phyloP scores from a whole-genome alignment of 306 rosid species.

The Herpetospermum pedunculosum region DNA sequence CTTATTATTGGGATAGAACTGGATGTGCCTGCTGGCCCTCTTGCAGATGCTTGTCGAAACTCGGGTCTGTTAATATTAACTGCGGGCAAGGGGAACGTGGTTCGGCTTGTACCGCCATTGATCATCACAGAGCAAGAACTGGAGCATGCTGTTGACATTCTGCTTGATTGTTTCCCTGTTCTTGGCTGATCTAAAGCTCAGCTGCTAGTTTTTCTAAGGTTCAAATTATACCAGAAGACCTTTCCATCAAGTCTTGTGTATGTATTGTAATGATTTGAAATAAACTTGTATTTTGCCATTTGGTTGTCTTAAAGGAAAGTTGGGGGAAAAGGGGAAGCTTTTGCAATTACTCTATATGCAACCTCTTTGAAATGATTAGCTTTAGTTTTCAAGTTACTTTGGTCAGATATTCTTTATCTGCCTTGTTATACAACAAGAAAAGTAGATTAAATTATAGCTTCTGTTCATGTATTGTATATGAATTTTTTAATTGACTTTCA shows the following conservation, averaged over 20 bases:
- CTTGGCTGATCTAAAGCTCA: constrained; percentile 24
- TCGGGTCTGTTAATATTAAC: constrained; percentile 63
- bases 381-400: neutral
- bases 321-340: neutral
- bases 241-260: neutral
- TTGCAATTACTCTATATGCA: neutral
- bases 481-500: neutral
- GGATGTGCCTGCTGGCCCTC: constrained; percentile 52
- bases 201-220: neutral
- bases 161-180: constrained; percentile 32
- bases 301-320: neutral
- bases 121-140: constrained; percentile 73
- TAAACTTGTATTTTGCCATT: neutral
- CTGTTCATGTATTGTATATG: neutral
- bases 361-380: neutral
- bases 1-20: constrained; percentile 69
- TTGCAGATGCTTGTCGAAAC: constrained; percentile 65
- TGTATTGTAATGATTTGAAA: neutral
- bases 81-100: constrained; percentile 79
- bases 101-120: constrained; percentile 86
- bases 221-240: neutral
- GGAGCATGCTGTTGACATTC: constrained; percentile 48
- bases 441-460: neutral
- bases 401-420: neutral
- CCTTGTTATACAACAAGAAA: neutral